phyloP scores from a whole-genome alignment of 2,329 filamentous ascomycete species.

The Aspergillus ochraceoroseus region DNA sequence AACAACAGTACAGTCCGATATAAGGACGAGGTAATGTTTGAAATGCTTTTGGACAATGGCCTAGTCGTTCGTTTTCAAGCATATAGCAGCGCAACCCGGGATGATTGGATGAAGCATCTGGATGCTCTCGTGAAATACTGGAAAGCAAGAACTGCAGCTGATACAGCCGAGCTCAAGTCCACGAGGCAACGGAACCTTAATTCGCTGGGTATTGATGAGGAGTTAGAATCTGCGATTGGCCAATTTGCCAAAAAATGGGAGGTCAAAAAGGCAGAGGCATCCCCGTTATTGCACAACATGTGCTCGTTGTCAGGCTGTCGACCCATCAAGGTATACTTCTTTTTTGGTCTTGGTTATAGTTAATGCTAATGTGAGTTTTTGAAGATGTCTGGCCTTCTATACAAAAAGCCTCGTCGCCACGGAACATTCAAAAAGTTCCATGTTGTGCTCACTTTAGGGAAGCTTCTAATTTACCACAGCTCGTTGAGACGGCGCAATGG shows the following conservation, averaged over 20 bases:
- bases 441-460: conserved; percentile 57
- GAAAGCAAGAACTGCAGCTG: conserved; percentile 53
- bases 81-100: conserved; percentile 53
- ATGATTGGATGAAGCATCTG: conserved; percentile 59
- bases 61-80: conserved; percentile 58
- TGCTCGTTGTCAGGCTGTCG: conserved; percentile 61
- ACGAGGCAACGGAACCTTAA: conserved; percentile 56
- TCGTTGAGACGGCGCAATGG: conserved; percentile 54
- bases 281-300: conserved; percentile 61
- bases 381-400: conserved; percentile 57
- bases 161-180: conserved; percentile 54
- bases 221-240: conserved; percentile 60
- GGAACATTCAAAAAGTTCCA: conserved; percentile 57
- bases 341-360: too few species aligned
- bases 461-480: conserved; percentile 59
- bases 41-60: conserved; percentile 58
- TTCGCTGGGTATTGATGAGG: conserved; percentile 60
- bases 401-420: conserved; percentile 60
- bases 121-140: conserved; percentile 57
- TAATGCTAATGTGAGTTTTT: conserved; percentile 7
- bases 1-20: conserved; percentile 53
- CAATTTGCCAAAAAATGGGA: conserved; percentile 66
- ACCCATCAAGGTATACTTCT: conserved; percentile 51
- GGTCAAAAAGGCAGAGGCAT: conserved; percentile 59
- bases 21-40: conserved; percentile 56